phyloP scores from a whole-genome alignment of 352 stramenopile genomes.

The Aphanomyces euteiches region DNA sequence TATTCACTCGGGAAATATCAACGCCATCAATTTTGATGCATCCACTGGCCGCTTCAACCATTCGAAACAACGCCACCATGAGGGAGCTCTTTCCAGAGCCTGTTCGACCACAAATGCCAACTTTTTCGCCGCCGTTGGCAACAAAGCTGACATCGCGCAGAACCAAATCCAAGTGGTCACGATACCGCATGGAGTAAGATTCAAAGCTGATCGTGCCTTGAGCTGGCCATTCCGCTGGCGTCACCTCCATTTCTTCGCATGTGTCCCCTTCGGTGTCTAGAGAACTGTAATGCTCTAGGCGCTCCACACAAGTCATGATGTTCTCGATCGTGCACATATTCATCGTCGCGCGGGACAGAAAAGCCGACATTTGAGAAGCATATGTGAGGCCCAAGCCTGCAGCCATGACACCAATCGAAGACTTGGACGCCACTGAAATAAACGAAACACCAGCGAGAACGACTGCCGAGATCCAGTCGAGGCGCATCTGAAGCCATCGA shows the following conservation, averaged over 20 bases:
- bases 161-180: slow-evolving; percentile 23
- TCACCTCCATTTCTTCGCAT: no score
- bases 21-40: slow-evolving; percentile 91
- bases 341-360: slow-evolving; percentile 16
- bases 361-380: slow-evolving; percentile 85
- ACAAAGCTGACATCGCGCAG: slow-evolving; percentile 14
- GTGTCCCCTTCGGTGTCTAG: slow-evolving; percentile 43
- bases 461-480: slow-evolving; percentile 83
- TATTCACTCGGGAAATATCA: slow-evolving; percentile 60
- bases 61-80: slow-evolving; percentile 36
- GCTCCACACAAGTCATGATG: slow-evolving; percentile 92
- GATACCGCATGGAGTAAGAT: slow-evolving; percentile 63
- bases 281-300: slow-evolving; percentile 50
- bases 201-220: slow-evolving; percentile 61
- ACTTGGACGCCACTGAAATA: slow-evolving; percentile 33
- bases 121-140: slow-evolving; percentile 20
- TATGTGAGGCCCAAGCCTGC: slow-evolving; percentile 86
- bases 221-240: no score
- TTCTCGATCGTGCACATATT: slow-evolving; percentile 67
- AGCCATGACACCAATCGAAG: slow-evolving; percentile 83
- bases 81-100: slow-evolving; percentile 63
- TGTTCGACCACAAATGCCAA: slow-evolving; percentile 46
- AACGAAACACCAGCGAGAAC: slow-evolving; percentile 88
- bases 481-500: slow-evolving; percentile 93
- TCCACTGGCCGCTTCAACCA: slow-evolving; percentile 42